These are phyloP conservation scores for Fusarium sp. DNA, from an alignment of 2,329 filamentous ascomycete genomes.

Conservation along the genomic window DNA sequence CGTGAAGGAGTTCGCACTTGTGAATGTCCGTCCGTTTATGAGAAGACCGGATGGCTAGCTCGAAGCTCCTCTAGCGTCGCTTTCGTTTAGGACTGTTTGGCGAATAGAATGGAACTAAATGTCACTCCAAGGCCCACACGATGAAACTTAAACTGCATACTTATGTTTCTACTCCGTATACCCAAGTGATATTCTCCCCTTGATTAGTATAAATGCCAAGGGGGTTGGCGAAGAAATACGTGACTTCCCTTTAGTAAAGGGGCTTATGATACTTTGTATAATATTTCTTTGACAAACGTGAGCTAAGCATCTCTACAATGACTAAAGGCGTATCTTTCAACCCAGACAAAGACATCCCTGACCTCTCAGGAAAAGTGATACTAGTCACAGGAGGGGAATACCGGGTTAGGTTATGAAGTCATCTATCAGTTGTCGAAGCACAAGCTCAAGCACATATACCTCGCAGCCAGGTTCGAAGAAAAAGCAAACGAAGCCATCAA, in stretches of 20 bases:
- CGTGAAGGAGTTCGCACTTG: neutral
- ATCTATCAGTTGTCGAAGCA: neutral
- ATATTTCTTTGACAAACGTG: neutral
- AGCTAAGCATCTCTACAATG: neutral
- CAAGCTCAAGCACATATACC: neutral
- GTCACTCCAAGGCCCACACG: accelerated
- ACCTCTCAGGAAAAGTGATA: neutral
- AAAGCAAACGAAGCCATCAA: neutral
- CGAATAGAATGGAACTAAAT: neutral
- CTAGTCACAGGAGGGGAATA: neutral
- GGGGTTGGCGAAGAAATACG: accelerated
- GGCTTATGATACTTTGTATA: neutral
- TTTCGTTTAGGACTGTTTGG: neutral
- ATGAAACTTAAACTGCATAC: neutral
- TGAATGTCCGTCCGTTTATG: neutral
- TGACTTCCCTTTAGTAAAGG: accelerated
- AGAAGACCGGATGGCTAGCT: neutral
- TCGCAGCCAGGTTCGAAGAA: neutral
- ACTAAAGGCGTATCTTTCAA: neutral
- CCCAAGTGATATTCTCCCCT: neutral
- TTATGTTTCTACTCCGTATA: neutral
- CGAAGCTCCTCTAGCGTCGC: neutral
- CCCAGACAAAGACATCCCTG: neutral
- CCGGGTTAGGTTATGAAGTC: neutral
- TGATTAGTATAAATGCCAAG: neutral